Base-by-base conservation (phyloP, 2,329 filamentous ascomycete genomes). In the Fusarium albosuccineum region DNA sequence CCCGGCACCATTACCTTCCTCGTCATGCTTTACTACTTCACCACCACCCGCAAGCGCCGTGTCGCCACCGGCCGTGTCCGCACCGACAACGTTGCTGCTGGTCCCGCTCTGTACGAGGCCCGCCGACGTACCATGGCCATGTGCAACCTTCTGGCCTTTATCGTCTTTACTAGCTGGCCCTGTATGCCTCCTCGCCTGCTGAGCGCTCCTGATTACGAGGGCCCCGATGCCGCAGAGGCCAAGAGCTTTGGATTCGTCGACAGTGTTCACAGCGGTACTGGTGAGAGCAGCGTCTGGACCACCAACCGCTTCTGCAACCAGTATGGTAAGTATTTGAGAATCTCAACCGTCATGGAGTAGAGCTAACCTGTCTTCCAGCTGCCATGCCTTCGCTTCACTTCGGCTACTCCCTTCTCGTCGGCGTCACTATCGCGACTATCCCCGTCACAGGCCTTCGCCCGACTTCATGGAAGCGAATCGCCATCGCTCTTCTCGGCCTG, bases 361-460 rank as follows among this genome's bases (percentile, higher is more conserved):
- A 46, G 11, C 64, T 74, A 45, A 74, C 57, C 9, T 11, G 6
- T 26, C 9, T n/a, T 27, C 2, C 45, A 89, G 88, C 89, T 56
- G 91, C 91, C 8, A 93, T 93, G 91, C 91, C 91, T 1, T 91
- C 88, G 0, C 82, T 93, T 14, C 91, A 93, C 76, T 93, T 93
- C 73, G 91, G 91, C 4, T 93, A 93, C 79, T 90, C 89, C 4
- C 85, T 93, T 30, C 85, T 93, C 71, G 89, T 93, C 73, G 91
- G 91, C 8, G 78, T 92, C 11, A 92, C 90, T 5, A 84, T 92
- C 59, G 86, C 87, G 69, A 87, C 86, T 1, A 85, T 92, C 46
- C 91, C 91, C 2, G 80, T 92, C 1, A 79, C 84, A 9, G 82
- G 85, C 26, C 80, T 85, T 22, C 85, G 88, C 55, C 76, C 81